Evolutionary conservation across 2,329 filamentous ascomycete genomes (phyloP), one percentile per base, ranked within the genome.

Genomic region (Xylariaceae sp.): DNA sequence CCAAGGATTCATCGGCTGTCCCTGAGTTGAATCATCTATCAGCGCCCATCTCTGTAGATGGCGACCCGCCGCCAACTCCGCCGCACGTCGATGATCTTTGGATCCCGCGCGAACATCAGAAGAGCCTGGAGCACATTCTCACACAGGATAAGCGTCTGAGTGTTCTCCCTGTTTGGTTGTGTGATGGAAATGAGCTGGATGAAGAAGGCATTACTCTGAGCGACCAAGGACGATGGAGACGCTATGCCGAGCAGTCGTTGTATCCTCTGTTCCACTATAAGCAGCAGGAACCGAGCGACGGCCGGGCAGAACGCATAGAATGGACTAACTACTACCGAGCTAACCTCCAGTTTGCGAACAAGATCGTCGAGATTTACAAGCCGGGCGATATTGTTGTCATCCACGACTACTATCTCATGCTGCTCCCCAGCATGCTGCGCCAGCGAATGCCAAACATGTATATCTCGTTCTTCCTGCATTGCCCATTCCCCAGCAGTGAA

Each of bases 191-290:
- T 17, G 88, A 93, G 65, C 81, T 83, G 5, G 73, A 75, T 50
- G 80, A 84, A 0, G 82, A 89, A 41, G 89, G 90, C 45, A 83
- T 92, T 55, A 78, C 83, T 44, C 79, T 97, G 64, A 89, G 88
- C 67, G 89, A 96, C 67, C 92, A 97, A 76, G 80, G 81, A 37
- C 82, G 92, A 64, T 97, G 94, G 93, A 84, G 92, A 64, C 84
- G 89, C 47, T 97, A 94, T 74, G 91, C 92, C 13, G 92, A 97
- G 76, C 87, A 92, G 71, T 90, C 96, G 68, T 80, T 97, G 34
- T 97, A 96, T 76, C 92, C 90, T 1, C 82, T 97, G 8, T 92
- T 97, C 72, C 93, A 97, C 75, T 97, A 97, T 80, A 96, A 96
- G 76, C 90, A 94, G 71, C 90, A 96, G 71, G 90, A 92, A 72